Evolutionary conservation across 495 filamentous ascomycete genomes (phyloP), one percentile per base, ranked within the genome.

Genomic region (Annulohypoxylon bovei): DNA sequence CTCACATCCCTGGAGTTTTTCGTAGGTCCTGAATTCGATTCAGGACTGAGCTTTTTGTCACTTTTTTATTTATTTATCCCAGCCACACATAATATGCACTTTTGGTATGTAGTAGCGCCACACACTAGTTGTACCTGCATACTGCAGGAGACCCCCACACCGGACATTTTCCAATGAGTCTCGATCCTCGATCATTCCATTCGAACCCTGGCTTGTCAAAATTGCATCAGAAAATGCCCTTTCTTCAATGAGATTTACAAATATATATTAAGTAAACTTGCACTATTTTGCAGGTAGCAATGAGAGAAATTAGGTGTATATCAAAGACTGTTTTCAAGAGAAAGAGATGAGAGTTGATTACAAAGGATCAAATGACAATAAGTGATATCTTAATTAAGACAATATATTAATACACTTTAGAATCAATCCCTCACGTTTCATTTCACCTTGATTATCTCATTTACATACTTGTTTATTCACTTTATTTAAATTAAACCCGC

Each of bases 71-170:
- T 3, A 2, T 16, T 6, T 30, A 2, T 32, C 18, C 59, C 66
- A 63, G 66, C 66, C 66, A 68, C 66, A 56, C 0, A 39, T 0
- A 35, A 39, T 50, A 35, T 32, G 58, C 23, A 32, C 4, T n/a
- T 57, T 60, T 59, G 9, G 64, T 44, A 25, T n/a, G n/a, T n/a
- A 39, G 9, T 40, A 42, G 63, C 54, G 54, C 54, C 54, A 58
- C 54, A 44, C 7, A 7, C 6, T 54, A 40, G 11, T 6, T 7
- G 68, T 75, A 65, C 73, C 70, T 73, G 70, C 73, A 75, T 66
- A 70, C 70, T 73, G 70, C 73, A 75, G 63, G 62, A 66, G 62
- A 37, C 40, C 33, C 11, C n/a, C 14, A 12, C 42, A 33, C 33
- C 49, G 47, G 33, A 30, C 20, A 22, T 55, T 23, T 54, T 22